A percentile compares a stretch with the other conserved stretches of the same genome.
phyloP scores from a whole-genome alignment of 805 yeast species.

The Pichia ethanolica region DNA sequence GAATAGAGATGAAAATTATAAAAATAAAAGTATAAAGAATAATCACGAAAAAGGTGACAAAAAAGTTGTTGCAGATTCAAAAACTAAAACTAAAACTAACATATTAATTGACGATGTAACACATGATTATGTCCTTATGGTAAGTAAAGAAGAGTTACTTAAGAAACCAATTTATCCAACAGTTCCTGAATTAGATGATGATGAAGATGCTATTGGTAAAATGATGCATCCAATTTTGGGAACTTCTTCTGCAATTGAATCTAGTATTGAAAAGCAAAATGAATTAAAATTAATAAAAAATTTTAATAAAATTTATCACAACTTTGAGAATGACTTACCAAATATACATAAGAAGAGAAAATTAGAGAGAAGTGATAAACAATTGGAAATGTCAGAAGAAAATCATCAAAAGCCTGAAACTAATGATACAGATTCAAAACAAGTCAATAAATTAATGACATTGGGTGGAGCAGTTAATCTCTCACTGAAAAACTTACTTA shows the following conservation, averaged over 20 bases:
- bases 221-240: conserved; percentile 31
- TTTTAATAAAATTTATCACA: conserved; percentile 68
- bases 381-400: conserved; percentile 37
- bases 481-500: conserved; percentile 71
- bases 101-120: neutral
- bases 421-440: conserved; percentile 17
- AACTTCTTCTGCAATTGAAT: conserved; percentile 31
- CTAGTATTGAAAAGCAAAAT: conserved; percentile 34
- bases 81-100: neutral
- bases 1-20: neutral
- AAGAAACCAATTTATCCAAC: conserved; percentile 26
- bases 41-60: neutral
- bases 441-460: conserved; percentile 25
- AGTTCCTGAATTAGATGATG: conserved; percentile 18
- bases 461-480: conserved; percentile 63
- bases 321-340: conserved; percentile 68
- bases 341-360: conserved; percentile 68
- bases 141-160: conserved; percentile 15
- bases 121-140: neutral
- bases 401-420: conserved; percentile 10
- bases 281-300: conserved; percentile 43
- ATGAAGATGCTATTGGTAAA: conserved; percentile 27
- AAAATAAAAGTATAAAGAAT: neutral
- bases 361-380: conserved; percentile 73
- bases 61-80: neutral